phyloP scores from a whole-genome alignment of 768 basidiomycete genomes.

The Leccinum pellstonianum region DNA sequence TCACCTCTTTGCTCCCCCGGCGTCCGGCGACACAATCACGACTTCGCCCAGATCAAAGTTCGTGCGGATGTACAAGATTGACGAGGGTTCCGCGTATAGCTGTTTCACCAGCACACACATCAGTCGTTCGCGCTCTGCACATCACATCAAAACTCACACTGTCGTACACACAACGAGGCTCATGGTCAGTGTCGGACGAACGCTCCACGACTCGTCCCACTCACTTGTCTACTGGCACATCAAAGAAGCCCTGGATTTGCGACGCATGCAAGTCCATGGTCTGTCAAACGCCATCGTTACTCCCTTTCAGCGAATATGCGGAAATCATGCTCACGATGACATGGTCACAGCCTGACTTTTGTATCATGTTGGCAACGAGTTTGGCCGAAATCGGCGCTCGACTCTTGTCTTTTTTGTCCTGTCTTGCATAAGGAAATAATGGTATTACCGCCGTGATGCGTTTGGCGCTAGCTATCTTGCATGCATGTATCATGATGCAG shows the following conservation, averaged over 20 bases:
- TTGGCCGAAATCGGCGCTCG: constrained; percentile 97
- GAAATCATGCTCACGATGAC: constrained; percentile 71
- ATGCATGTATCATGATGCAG: constrained; percentile 98
- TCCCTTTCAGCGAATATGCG: not conserved
- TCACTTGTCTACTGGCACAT: constrained; percentile 99
- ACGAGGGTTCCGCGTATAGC: constrained; percentile 95
- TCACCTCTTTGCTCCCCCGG: constrained; percentile 97
- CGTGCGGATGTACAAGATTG: constrained; percentile 91
- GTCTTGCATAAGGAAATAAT: constrained; percentile 93
- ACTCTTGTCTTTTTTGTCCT: constrained; percentile 99
- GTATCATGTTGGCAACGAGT: constrained; percentile 97
- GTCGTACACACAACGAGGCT: constrained; percentile 6
- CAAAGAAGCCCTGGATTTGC: constrained; percentile 99
- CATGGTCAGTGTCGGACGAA: constrained; percentile 16
- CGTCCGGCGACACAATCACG: constrained; percentile 97
- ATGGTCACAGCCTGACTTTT: constrained; percentile 91
- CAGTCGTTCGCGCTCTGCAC: constrained; percentile 14
- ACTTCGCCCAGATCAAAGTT: constrained; percentile 83
- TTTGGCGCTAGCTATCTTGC: constrained; percentile 98
- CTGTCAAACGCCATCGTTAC: constrained; percentile 38
- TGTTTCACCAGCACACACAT: constrained; percentile 31
- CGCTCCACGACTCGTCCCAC: constrained; percentile 33
- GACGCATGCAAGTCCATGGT: constrained; percentile 99
- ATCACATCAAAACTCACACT: constrained; percentile 47
- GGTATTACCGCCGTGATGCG: constrained; percentile 98